Percentiles rank a stretch among this genome's conserved stretches.
phyloP scores from a whole-genome alignment of 148 eudicot genomes.

The Vaccinium darrowii region DNA sequence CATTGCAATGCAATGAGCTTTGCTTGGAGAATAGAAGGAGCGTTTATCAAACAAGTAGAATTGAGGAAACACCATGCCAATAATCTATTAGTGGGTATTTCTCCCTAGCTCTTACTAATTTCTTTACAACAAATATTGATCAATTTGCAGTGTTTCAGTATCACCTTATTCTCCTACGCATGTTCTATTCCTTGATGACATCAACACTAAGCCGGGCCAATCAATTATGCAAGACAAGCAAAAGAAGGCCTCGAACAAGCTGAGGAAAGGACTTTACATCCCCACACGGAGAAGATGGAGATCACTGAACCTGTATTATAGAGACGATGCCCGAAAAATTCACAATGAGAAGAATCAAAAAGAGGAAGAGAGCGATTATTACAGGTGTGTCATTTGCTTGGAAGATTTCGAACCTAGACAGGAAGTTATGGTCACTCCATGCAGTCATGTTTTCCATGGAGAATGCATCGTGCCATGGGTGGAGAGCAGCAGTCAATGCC shows the following conservation, averaged over 20 bases:
- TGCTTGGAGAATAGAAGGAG: not conserved
- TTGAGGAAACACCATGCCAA: not conserved
- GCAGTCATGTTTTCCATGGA: slow-evolving; percentile 78
- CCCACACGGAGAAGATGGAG: slow-evolving; percentile 35
- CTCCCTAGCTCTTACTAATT: not conserved
- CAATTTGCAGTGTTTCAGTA: slow-evolving; percentile 11
- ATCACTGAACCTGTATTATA: slow-evolving; percentile 35
- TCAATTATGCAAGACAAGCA: slow-evolving; percentile 37
- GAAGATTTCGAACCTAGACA: slow-evolving; percentile 60
- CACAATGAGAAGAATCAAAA: not conserved
- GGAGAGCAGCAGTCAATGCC: slow-evolving; percentile 57
- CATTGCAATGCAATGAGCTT: not conserved
- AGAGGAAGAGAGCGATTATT: slow-evolving; percentile 35
- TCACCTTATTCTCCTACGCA: not conserved
- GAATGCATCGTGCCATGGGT: slow-evolving; percentile 84
- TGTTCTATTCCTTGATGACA: slow-evolving; percentile 24
- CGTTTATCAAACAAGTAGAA: not conserved
- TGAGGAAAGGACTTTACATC: slow-evolving; percentile 52
- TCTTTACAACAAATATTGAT: not conserved
- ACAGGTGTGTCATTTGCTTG: slow-evolving; percentile 68
- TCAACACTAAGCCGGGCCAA: not conserved
- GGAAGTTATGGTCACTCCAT: slow-evolving; percentile 60
- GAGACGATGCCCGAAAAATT: slow-evolving; percentile 18
- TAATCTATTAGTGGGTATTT: not conserved
- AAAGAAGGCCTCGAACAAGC: slow-evolving; percentile 35